Evolutionary conservation across 2,329 filamentous ascomycete genomes (phyloP), one percentile per base, ranked within the genome.

Genomic region (Fusarium sp.): DNA sequence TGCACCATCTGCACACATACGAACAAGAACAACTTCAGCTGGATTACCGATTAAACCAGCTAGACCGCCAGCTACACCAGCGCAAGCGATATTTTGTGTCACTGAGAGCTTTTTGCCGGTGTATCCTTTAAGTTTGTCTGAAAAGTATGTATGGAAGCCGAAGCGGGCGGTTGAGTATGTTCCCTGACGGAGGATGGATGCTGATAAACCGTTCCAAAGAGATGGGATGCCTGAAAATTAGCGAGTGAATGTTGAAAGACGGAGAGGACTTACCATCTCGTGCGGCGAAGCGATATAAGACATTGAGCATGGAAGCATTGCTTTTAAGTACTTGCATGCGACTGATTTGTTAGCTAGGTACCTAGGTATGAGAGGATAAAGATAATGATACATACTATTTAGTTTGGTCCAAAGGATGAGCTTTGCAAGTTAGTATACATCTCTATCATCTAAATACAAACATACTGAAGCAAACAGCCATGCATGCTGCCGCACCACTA

Each of bases 1-100:
- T 0, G 82, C 82, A 2, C 81, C 82, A 68, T 84, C 82, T 16
- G 81, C 80, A 60, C 82, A 83, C 82, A 84, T 84, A 9, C 82
- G 75, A 0, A 84, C 82, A 8, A 84, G 77, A 2, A 83, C 76
- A 0, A 82, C 78, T 64, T 84, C 82, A 13, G 82, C 80, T 6
- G 82, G 82, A 24, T 84, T 84, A n/a, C 82, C 82, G 5, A 84
- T 72, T n/a, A 83, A 38, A 18, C 82, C 82, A 2, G 82, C 82
- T 20, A 82, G 71, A 10, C 81, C 80, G 15, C 81, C 82, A 0
- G 81, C 79, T 2, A 80, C 37, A 7, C 79, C 80, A 4, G 82
- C 81, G 39, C 81, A 81, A 0, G 74, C 73, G 23, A 83, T 78
- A 15, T 80, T 83, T 41, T 70, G 71, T 8, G 72, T 62, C 0